These are phyloP conservation scores for Schizochytrium sp. DNA, from an alignment of 108 stramenopile species.

Conservation along the genomic window DNA sequence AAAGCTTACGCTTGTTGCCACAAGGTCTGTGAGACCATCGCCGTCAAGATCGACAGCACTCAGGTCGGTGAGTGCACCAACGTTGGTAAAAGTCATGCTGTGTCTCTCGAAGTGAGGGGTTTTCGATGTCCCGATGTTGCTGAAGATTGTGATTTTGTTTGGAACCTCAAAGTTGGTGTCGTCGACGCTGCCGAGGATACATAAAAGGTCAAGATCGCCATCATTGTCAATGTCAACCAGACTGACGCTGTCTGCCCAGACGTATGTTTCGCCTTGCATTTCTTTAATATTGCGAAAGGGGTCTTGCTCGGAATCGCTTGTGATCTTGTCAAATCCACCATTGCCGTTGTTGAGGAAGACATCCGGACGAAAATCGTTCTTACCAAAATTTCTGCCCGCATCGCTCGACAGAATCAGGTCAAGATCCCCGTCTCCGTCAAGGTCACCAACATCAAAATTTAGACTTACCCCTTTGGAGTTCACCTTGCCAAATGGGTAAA, in stretches of 20 bases:
- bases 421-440: not conserved
- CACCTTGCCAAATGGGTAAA: no score
- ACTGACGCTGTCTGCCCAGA: not conserved
- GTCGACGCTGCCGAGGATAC: no score
- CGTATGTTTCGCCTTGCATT: not conserved
- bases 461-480: not conserved
- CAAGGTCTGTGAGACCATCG: not conserved
- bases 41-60: not conserved
- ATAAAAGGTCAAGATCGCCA: not conserved
- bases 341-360: not conserved
- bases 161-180: not conserved
- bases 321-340: not conserved
- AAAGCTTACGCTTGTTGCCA: not conserved
- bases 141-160: not conserved
- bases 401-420: not conserved
- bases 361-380: not conserved
- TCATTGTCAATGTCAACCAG: not conserved
- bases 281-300: not conserved
- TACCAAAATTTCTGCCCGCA: not conserved
- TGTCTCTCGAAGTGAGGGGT: not conserved
- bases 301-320: not conserved
- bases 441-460: not conserved
- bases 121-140: not conserved
- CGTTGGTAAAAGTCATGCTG: not conserved
- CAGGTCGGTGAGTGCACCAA: not conserved